phyloP scores from a whole-genome alignment of 139 green algal genomes.

The Desmodesmus armatus region DNA sequence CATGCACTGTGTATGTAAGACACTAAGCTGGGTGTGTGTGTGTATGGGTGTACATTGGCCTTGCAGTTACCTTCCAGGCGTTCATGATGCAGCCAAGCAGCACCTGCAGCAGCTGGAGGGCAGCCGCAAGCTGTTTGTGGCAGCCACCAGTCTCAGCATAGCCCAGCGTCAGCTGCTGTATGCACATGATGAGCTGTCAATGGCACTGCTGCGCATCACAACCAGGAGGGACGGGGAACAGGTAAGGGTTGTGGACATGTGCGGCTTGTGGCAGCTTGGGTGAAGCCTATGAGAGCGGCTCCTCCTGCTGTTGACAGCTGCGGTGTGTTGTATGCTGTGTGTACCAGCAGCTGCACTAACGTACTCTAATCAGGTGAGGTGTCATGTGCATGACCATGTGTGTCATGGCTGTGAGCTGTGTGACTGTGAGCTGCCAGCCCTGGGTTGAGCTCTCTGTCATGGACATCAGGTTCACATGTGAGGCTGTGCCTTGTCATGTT shows the following conservation, averaged over 20 bases:
- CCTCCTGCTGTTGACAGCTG: not conserved
- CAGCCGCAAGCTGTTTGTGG: constrained; percentile 75
- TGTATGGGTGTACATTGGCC: too few species aligned
- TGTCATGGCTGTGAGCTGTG: not conserved
- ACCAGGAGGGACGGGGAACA: constrained; percentile 55
- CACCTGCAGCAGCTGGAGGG: constrained; percentile 76
- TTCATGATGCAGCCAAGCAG: constrained; percentile 54
- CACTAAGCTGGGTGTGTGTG: too few species aligned
- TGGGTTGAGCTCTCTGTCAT: too few species aligned
- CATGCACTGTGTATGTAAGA: too few species aligned
- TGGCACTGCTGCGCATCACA: constrained; percentile 82
- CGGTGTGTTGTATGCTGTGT: not conserved
- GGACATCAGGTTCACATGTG: too few species aligned
- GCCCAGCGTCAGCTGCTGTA: constrained; percentile 82
- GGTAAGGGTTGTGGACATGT: constrained; percentile 63
- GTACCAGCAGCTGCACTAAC: not conserved
- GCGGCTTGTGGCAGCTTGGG: constrained; percentile 66
- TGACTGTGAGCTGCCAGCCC: too few species aligned
- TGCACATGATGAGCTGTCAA: constrained; percentile 89
- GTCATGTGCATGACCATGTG: not conserved
- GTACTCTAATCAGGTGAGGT: not conserved
- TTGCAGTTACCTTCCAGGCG: constrained; percentile 22
- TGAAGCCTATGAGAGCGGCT: constrained; percentile 1
- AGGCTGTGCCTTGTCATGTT: too few species aligned
- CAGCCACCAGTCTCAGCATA: constrained; percentile 56